Base-by-base conservation (phyloP, 345 rosid species). In the Arabidopsis suecica region DNA sequence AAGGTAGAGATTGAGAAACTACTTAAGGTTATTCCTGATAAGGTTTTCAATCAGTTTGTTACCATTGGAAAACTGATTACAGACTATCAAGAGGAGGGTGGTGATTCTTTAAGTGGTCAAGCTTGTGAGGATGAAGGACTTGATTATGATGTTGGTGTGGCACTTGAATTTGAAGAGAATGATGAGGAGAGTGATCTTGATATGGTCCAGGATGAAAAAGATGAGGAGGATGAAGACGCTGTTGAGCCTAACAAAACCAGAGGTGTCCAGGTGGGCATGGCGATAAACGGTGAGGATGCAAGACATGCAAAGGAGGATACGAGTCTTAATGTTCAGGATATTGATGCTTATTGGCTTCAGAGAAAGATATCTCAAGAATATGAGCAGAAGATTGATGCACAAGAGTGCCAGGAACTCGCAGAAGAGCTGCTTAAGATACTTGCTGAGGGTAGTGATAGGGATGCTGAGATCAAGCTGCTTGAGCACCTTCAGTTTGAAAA, bases 271-370 rank as follows among this genome's bases (percentile, higher is more conserved):
- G 85, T 87, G 89, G 93, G 87, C 33, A 87, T 82, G 41, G 88
- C 79, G 61, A 79, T 84, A 18, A 87, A 86, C 69, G 97, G 83
- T 60, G 84, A 87, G 67, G 96, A 87, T 25, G 59, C 68, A 61
- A 78, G 54, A 63, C 85, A 83, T 57, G 88, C 83, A 2, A 75
- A 88, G 34, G 91, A 87, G 69, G 93, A 89, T 4, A 68, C 78
- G 77, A 74, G 76, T 77, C 83, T 91, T 58, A 89, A 86, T 81
- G 97, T 84, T 54, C 97, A 87, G 83, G 98, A 91, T 34, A 85
- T 93, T 73, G 98, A 91, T 85, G 94, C 98, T 7, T 89, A 93
- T 80, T 93, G 98, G 96, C 96, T 93, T 32, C 96, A 93, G 79
- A 86, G 98, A 78, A 88, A 86, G 86, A 85, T 91, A 60, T 88